Conservation (phyloP, 495 filamentous ascomycete species). For the Rostrohypoxylon terebratum region DNA sequence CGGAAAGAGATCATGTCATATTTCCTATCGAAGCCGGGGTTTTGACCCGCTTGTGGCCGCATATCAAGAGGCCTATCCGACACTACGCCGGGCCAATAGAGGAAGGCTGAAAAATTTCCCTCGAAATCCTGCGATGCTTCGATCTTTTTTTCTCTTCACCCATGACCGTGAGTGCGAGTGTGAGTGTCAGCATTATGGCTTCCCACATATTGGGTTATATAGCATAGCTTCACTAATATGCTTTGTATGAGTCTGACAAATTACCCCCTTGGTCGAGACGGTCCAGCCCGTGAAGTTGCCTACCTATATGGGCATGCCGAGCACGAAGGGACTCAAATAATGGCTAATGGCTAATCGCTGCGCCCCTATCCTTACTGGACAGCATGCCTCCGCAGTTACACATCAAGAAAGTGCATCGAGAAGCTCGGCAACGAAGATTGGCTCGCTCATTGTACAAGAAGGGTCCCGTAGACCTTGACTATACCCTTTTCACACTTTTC, state of each 20-base stretch:
- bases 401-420: slow-evolving; percentile 46
- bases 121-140: slow-evolving; percentile 42
- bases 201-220: slow-evolving; percentile 39
- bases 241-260: slow-evolving; percentile 32
- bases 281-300: slow-evolving; percentile 32
- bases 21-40: slow-evolving; percentile 68
- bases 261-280: slow-evolving; percentile 31
- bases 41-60: slow-evolving; percentile 58
- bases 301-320: slow-evolving; percentile 33
- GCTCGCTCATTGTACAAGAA: slow-evolving; percentile 46
- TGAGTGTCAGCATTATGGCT: slow-evolving; percentile 31
- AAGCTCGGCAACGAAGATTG: slow-evolving; percentile 46
- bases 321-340: slow-evolving; percentile 29
- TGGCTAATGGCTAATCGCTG: slow-evolving; percentile 39
- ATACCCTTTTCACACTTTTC: slow-evolving; percentile 45
- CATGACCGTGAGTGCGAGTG: slow-evolving; percentile 22
- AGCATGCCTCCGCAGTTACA: slow-evolving; percentile 47
- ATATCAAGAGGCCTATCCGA: slow-evolving; percentile 50
- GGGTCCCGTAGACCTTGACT: slow-evolving; percentile 39
- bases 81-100: slow-evolving; percentile 50
- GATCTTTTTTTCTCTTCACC: slow-evolving; percentile 16
- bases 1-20: slow-evolving; percentile 72
- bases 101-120: slow-evolving; percentile 36
- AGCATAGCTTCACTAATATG: slow-evolving; percentile 27
- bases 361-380: slow-evolving; percentile 44